These are phyloP conservation scores for Camptophora hylomeconis DNA, from an alignment of 2,329 filamentous ascomycete genomes.

Conservation along the genomic window DNA sequence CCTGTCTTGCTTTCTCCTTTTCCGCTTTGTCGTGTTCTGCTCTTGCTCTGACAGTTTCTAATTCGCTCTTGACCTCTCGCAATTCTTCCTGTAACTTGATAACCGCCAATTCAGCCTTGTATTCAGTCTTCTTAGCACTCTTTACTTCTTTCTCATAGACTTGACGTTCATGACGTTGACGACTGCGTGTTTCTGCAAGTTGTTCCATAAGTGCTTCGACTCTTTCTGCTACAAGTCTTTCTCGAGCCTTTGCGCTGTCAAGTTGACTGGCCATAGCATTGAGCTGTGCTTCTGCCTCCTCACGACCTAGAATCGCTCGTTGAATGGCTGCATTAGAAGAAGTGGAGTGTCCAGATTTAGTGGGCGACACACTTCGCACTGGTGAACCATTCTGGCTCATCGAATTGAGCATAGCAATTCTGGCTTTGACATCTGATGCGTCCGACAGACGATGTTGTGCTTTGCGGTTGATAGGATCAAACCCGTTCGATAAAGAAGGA, in stretches of 20 bases:
- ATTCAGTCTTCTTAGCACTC: slow-evolving; percentile 43
- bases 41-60: slow-evolving; percentile 40
- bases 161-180: slow-evolving; percentile 32
- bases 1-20: slow-evolving; percentile 33
- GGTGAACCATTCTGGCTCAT: slow-evolving; percentile 15
- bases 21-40: slow-evolving; percentile 35
- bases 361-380: slow-evolving; percentile 7
- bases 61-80: slow-evolving; percentile 28
- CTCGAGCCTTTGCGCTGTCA: slow-evolving; percentile 29
- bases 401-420: slow-evolving; percentile 35
- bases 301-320: slow-evolving; percentile 31
- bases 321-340: slow-evolving; percentile 32
- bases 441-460: slow-evolving; percentile 23
- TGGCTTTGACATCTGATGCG: slow-evolving; percentile 30
- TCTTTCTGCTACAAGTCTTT: slow-evolving; percentile 31
- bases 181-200: slow-evolving; percentile 36
- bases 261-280: slow-evolving; percentile 24
- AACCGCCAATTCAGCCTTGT: slow-evolving; percentile 40
- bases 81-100: slow-evolving; percentile 42
- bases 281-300: slow-evolving; percentile 30
- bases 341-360: slow-evolving; percentile 14
- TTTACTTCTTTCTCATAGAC: slow-evolving; percentile 46
- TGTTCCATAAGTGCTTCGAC: slow-evolving; percentile 38
- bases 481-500: slow-evolving; percentile 24
- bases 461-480: slow-evolving; percentile 19